Percentiles rank a stretch among this genome's conserved stretches.
phyloP scores from a whole-genome alignment of 108 stramenopile genomes.

The Nitzschia palea region DNA sequence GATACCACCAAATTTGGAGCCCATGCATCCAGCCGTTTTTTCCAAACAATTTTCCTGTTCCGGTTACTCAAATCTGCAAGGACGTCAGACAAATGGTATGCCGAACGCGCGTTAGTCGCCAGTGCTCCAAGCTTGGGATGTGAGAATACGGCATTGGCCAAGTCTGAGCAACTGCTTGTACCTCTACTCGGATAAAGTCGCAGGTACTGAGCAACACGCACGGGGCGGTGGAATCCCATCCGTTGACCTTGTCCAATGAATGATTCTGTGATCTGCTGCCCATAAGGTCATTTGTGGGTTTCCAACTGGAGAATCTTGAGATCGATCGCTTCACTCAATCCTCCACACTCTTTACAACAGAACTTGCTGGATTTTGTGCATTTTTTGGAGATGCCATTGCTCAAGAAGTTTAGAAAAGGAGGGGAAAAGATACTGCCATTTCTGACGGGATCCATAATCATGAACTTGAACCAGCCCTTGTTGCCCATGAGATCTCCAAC shows the following conservation, averaged over 20 bases:
- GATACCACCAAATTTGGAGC: too few relatives aligned
- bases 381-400: conserved; percentile 95
- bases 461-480: conserved; percentile 55
- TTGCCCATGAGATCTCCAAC: conserved; percentile 55
- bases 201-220: too few relatives aligned
- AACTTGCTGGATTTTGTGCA: conserved; percentile 87
- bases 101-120: too few relatives aligned
- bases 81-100: too few relatives aligned
- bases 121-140: too few relatives aligned
- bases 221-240: too few relatives aligned
- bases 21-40: too few relatives aligned
- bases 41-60: too few relatives aligned
- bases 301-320: conserved; percentile 52
- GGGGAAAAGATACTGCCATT: conserved; percentile 98
- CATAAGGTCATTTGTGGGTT: conserved; percentile 49
- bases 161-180: too few relatives aligned
- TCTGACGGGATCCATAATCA: conserved; percentile 93
- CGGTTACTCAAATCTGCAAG: too few relatives aligned
- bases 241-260: conserved; percentile 4
- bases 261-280: conserved; percentile 37
- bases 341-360: conserved; percentile 54
- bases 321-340: conserved; percentile 45
- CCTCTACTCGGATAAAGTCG: too few relatives aligned
- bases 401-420: conserved; percentile 98
- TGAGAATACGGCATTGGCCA: too few relatives aligned